Evolutionary conservation across 1,284 basidiomycete genomes (phyloP).

Genomic region (Cutaneotrichosporon sp.): DNA sequence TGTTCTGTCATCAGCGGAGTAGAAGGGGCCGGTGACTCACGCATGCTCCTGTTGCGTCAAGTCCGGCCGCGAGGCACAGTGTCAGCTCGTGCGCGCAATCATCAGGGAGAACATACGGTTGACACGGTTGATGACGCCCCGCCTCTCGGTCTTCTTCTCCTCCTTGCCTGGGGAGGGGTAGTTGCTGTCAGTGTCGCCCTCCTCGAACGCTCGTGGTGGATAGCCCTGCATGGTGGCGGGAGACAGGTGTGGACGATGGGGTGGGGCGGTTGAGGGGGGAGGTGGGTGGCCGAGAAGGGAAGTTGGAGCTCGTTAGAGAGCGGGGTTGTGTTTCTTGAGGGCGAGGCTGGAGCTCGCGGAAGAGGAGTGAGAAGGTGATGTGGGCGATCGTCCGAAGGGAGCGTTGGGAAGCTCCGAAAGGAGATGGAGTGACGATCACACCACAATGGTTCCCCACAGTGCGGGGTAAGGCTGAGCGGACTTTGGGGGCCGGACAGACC

Average conservation of each 20-base stretch:
- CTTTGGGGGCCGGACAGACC: not conserved
- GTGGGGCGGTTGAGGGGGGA: not conserved
- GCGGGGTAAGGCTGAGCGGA: not conserved
- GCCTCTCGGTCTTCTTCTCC: slow-evolving; percentile 27
- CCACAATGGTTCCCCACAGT: not conserved
- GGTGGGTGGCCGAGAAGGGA: not conserved
- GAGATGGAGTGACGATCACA: not conserved
- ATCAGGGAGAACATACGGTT: slow-evolving; percentile 44
- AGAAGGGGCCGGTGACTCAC: slow-evolving; percentile 26
- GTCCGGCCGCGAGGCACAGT: not conserved
- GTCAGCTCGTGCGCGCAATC: not conserved
- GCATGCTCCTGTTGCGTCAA: slow-evolving; percentile 41
- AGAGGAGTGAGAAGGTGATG: too few relatives aligned
- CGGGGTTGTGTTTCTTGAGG: not conserved
- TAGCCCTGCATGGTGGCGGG: slow-evolving; percentile 17
- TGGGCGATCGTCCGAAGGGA: not conserved
- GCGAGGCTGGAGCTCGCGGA: not conserved
- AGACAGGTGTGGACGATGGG: not conserved
- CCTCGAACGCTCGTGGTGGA: slow-evolving; percentile 2
- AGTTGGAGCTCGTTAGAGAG: not conserved
- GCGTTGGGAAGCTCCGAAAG: not conserved
- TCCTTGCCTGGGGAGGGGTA: slow-evolving; percentile 19
- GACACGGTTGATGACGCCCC: slow-evolving; percentile 49
- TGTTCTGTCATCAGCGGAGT: slow-evolving; percentile 39
- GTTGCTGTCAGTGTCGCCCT: not conserved